Base-by-base conservation (phyloP, 306 rosid genomes). In the Cucurbita pepo region DNA sequence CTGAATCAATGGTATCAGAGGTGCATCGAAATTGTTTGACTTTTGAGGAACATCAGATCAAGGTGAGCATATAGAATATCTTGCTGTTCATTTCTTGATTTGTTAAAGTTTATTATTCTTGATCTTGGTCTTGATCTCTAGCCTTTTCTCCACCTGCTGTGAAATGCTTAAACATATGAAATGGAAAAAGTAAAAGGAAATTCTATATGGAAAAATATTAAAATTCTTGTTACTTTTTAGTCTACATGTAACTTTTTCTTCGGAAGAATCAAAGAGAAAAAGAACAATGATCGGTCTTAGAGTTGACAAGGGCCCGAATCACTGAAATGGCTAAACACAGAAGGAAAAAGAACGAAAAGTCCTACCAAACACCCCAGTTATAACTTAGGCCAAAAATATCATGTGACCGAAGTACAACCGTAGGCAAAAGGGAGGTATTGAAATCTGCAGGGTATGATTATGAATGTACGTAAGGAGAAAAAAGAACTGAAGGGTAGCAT, bases 1-100 rank as follows among this genome's bases (percentile, higher is more conserved):
- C 82, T 16, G 89, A 88, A 55, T 90, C 97, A 8, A 83, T 90
- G 92, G 77, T 79, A 10, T 87, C 97, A 7, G 97, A 90, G 78
- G 73, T 80, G 73, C 87, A 81, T 77, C 84, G 80, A 79, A 82
- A 86, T 71, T 87, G 93, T 56, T 80, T 94, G 87, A 76, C 82
- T 83, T 82, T 88, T 52, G 96, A 86, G 71, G 92, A 88, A 7
- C 87, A 86, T 77, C 85, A 76, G 72, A 87, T 94, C 69, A 90
- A 89, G 97, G 98, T 93, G 85, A 76, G 75, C 43, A 10, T 56
- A 8, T 43, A n/a, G 0, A 56, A 74, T 80, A 69, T 15, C 71
- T 60, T 54, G 22, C 57, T 53, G 45, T 69, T 21, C 21, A 41
- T 56, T 4, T 60, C 79, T 77, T 74, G 61, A 60, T 57, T 25